Evolutionary conservation across 768 basidiomycete species (phyloP).

Genomic region (Phylloporus sp.): DNA sequence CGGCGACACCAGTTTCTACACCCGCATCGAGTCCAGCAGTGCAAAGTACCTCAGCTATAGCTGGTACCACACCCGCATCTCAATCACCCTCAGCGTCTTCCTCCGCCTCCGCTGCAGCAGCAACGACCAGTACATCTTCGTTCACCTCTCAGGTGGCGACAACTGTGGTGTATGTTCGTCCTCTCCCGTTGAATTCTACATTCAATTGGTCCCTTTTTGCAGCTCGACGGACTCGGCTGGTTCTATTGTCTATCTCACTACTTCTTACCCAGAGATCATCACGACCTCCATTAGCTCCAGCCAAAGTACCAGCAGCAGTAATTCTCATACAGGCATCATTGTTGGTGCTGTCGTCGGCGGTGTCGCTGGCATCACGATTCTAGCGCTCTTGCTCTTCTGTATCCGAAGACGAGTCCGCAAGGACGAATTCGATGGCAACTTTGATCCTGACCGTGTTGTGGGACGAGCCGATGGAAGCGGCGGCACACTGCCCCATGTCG

Average conservation of each 20-base stretch:
- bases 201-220: neutral
- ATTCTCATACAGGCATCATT: conserved; percentile 38
- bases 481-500: conserved; percentile 25
- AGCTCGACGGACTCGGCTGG: conserved; percentile 25
- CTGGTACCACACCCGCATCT: neutral
- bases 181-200: neutral
- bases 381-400: conserved; percentile 30
- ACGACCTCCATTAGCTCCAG: conserved; percentile 10
- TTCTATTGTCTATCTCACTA: conserved; percentile 19
- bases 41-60: neutral
- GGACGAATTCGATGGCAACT: conserved; percentile 49
- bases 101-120: neutral
- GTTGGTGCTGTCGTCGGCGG: conserved; percentile 56
- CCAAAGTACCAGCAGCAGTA: neutral
- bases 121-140: neutral
- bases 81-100: neutral
- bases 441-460: conserved; percentile 44
- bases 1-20: neutral
- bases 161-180: conserved; percentile 16
- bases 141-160: conserved; percentile 18
- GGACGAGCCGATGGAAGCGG: conserved; percentile 21
- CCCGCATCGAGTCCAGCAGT: neutral
- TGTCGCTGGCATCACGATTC: conserved; percentile 24
- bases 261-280: conserved; percentile 9
- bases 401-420: conserved; percentile 20